A percentile compares a stretch with the other conserved stretches of the same genome.
Conservation (phyloP, 1,284 basidiomycete genomes). For the Vanrija pseudolonga region DNA sequence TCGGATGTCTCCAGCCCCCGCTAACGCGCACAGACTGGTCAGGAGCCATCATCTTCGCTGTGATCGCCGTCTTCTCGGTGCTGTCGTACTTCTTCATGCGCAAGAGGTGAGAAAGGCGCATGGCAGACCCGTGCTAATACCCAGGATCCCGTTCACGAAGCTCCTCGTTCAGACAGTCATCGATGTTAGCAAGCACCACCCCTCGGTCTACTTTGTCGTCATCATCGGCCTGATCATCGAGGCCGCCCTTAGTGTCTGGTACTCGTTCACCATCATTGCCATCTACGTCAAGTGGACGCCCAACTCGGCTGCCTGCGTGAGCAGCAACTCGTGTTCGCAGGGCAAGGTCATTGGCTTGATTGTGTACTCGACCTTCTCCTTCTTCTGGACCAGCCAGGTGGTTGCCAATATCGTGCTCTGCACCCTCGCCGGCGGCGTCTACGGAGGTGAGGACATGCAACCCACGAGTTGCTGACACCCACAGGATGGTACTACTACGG, state of each 20-base stretch:
- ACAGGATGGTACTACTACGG: constrained; percentile 49
- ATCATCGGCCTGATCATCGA: constrained; percentile 67
- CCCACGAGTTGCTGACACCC: no score
- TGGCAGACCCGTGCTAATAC: background rate
- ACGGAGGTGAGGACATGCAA: constrained; percentile 55
- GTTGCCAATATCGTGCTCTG: constrained; percentile 72
- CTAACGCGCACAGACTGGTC: constrained; percentile 35
- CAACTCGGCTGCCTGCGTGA: constrained; percentile 14
- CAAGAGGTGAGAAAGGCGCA: constrained; percentile 28
- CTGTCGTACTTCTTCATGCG: constrained; percentile 58
- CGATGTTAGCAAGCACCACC: constrained; percentile 77
- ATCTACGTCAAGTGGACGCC: constrained; percentile 75
- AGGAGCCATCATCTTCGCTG: constrained; percentile 66
- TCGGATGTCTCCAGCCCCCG: background rate
- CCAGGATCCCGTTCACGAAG: constrained; percentile 70
- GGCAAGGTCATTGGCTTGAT: constrained; percentile 64
- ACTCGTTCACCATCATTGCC: constrained; percentile 38
- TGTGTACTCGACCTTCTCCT: constrained; percentile 75
- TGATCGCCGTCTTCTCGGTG: constrained; percentile 70
- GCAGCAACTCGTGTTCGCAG: constrained; percentile 53
- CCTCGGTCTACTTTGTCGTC: constrained; percentile 73
- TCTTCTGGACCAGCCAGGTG: constrained; percentile 71
- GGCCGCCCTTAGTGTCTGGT: constrained; percentile 63
- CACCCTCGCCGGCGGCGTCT: constrained; percentile 71
- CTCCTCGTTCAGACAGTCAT: constrained; percentile 71